Evolutionary conservation across 2,329 filamentous ascomycete species (phyloP).

Genomic region (Aphanocladium album): DNA sequence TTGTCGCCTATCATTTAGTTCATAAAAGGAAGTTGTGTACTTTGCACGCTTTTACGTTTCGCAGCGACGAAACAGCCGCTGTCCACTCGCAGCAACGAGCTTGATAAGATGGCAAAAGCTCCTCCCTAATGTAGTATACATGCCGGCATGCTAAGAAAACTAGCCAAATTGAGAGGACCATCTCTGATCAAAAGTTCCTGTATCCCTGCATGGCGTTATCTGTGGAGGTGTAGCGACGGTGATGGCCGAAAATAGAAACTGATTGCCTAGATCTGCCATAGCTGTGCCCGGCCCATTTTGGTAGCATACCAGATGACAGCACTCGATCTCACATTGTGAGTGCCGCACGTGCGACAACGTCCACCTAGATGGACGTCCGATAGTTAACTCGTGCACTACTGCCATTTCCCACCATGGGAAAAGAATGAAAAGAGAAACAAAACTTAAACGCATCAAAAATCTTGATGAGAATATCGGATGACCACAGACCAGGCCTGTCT

Average conservation of each 20-base stretch:
- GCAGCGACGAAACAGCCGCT: background rate
- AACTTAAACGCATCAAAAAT: no score
- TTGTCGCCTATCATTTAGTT: background rate
- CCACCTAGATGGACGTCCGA: background rate
- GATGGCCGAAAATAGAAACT: background rate
- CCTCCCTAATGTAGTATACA: background rate
- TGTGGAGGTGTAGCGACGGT: background rate
- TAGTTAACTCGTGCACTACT: background rate
- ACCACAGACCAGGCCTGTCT: no score
- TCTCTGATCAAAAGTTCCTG: background rate
- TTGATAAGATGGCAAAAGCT: background rate
- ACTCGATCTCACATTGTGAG: background rate
- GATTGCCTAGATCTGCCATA: background rate
- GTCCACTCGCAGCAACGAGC: background rate
- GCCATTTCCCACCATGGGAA: background rate
- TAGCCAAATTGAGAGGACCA: background rate
- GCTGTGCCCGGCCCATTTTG: background rate
- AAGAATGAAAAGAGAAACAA: no score
- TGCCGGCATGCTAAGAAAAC: background rate
- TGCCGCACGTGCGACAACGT: background rate
- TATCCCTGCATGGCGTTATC: background rate
- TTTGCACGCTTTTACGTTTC: background rate
- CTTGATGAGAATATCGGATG: no score
- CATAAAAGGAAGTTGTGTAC: background rate
- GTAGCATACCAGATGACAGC: background rate